Base-by-base conservation (phyloP, 345 rosid genomes). In the Linum lewisii region DNA sequence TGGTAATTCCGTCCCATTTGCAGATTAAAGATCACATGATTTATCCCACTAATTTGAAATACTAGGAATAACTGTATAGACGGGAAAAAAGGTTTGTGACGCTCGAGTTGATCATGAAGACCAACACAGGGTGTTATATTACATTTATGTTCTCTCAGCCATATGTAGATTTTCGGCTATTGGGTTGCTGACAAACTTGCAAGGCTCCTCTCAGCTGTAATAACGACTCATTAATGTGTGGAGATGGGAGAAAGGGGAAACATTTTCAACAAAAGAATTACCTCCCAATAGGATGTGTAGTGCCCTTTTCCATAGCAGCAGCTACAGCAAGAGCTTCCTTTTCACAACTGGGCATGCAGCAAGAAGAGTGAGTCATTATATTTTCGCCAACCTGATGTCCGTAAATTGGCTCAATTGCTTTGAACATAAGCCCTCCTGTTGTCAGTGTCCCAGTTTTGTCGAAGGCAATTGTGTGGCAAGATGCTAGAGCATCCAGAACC, bases 261-360 rank as follows among this genome's bases (percentile, higher is more conserved):
- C 25, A 10, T 24, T 37, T 51, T 42, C 42, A 63, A 57, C 29
- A 26, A 54, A 58, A 63, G 65, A 25, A 8, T 51, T 79, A 86
- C 97, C 99, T 89, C 80, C 99, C 99, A 69, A 93, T 93, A 63
- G 99, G 99, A 73, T 93, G 99, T 54, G 99, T 93, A 49, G 99
- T 89, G 57, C 99, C 99, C 84, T 86, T 93, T 74, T 93, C 97
- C 99, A 93, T 89, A 6, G 99, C 97, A 75, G 99, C 88, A 18
- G 99, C 99, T 37, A 93, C 95, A 22, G 97, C 99, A 59, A 93
- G 95, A 66, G 99, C 99, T 82, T 93, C 94, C 64, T 79, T 83
- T 73, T 93, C 99, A 79, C 99, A 93, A 66, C 59, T 82, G 51
- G 99, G 97, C 65, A 65, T 63, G 64, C 99, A 93, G 70, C 99